These are phyloP conservation scores for Nymphaea thermarum DNA, from an alignment of 164 flowering plant genomes.

Conservation along the genomic window DNA sequence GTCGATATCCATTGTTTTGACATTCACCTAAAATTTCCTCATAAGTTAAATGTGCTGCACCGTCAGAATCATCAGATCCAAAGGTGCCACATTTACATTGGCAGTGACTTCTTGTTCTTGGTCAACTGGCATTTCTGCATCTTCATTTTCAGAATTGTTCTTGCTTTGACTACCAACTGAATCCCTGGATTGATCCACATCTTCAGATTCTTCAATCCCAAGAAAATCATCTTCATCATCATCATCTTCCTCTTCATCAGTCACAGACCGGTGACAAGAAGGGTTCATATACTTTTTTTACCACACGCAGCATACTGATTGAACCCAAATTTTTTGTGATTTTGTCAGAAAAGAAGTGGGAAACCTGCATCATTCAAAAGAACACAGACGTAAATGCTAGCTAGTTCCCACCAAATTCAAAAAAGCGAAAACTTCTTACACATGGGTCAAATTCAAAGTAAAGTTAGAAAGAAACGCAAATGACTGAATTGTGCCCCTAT, in stretches of 20 bases:
- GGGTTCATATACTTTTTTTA: constrained; percentile 76
- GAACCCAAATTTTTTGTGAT: constrained; percentile 59
- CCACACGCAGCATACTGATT: constrained; percentile 58
- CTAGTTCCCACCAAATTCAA: no score
- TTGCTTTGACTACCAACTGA: constrained; percentile 47
- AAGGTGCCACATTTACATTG: constrained; percentile 11
- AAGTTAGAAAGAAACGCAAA: neutral
- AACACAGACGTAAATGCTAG: no score
- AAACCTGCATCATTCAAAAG: constrained; percentile 38
- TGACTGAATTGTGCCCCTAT: no score
- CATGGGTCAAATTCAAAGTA: neutral
- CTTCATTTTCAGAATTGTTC: constrained; percentile 17
- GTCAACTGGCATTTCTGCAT: neutral
- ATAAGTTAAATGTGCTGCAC: constrained; percentile 9
- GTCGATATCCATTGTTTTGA: no score
- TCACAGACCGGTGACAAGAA: constrained; percentile 45
- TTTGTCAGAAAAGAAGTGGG: constrained; percentile 51
- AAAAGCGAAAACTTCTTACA: neutral
- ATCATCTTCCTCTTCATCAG: constrained; percentile 31
- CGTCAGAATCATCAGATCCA: constrained; percentile 70
- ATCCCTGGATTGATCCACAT: constrained; percentile 48
- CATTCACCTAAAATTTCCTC: no score
- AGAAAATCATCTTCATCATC: constrained; percentile 37
- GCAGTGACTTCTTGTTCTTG: neutral
- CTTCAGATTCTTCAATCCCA: constrained; percentile 61